These are phyloP conservation scores for Lasiodiplodia citricola DNA, from an alignment of 2,329 filamentous ascomycete species.

Conservation along the genomic window DNA sequence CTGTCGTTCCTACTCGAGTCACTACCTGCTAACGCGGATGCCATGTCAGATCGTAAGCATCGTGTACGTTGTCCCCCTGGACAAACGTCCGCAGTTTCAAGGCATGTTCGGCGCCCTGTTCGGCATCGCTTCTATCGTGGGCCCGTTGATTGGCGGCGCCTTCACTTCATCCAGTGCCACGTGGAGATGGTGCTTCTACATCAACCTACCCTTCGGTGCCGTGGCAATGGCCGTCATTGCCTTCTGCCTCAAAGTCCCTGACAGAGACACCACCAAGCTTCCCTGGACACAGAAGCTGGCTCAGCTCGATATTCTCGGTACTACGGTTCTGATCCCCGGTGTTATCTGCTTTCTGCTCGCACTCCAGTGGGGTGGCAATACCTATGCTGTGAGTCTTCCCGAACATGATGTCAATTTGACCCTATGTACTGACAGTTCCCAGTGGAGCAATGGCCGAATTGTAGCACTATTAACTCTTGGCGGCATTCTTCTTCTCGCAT, in stretches of 20 bases:
- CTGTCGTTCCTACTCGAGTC: constrained; percentile 49
- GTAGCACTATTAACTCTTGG: not conserved
- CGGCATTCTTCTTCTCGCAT: constrained; percentile 30
- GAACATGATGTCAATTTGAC: too few species aligned
- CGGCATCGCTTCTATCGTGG: constrained; percentile 31
- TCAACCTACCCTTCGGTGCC: constrained; percentile 55
- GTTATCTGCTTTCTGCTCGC: constrained; percentile 42
- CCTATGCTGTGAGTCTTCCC: not conserved
- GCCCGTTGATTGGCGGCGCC: constrained; percentile 31
- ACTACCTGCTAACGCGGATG: not conserved
- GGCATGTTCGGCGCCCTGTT: constrained; percentile 22
- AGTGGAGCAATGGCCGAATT: not conserved
- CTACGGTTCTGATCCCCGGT: constrained; percentile 39
- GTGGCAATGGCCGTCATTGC: constrained; percentile 45
- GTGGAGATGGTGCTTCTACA: constrained; percentile 49
- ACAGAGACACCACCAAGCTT: constrained; percentile 30
- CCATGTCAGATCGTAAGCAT: not conserved
- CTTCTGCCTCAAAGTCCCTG: constrained; percentile 45
- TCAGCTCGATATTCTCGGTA: constrained; percentile 37
- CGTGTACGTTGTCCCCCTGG: constrained; percentile 40
- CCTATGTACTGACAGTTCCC: not conserved
- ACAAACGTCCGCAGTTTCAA: constrained; percentile 38
- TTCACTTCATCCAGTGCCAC: constrained; percentile 32
- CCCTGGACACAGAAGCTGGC: constrained; percentile 30
- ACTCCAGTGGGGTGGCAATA: constrained; percentile 43